These are phyloP conservation scores for Penicillium sp. DNA, from an alignment of 2,329 filamentous ascomycete genomes.

Conservation along the genomic window DNA sequence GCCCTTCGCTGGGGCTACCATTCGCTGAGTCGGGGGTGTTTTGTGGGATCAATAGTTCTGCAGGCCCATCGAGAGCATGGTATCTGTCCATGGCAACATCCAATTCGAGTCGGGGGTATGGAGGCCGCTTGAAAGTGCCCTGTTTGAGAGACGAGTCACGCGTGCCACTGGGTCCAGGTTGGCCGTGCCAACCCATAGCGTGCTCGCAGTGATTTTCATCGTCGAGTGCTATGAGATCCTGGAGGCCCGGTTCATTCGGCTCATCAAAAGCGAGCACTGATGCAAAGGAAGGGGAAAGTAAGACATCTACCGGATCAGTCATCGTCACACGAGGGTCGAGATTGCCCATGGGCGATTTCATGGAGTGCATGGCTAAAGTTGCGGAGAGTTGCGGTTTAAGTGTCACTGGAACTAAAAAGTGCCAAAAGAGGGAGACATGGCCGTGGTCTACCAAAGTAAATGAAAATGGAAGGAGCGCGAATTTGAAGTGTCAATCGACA, in stretches of 20 bases:
- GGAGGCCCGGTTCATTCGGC: neutral
- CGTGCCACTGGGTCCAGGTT: no score
- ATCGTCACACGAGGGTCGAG: constrained; percentile 20
- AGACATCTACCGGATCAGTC: constrained; percentile 5
- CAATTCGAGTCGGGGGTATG: constrained; percentile 19
- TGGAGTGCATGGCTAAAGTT: constrained; percentile 21
- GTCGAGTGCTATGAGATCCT: no score
- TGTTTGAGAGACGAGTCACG: no score
- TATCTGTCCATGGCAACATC: constrained; percentile 20
- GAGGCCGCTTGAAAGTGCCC: no score
- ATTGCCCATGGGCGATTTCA: constrained; percentile 18
- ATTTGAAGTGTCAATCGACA: no score
- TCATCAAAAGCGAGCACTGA: constrained; percentile 10
- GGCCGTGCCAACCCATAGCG: neutral
- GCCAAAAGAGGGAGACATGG: no score
- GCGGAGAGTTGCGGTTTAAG: no score
- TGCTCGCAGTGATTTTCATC: no score
- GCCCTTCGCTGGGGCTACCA: constrained; percentile 1
- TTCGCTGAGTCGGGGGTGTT: constrained; percentile 20
- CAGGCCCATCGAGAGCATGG: constrained; percentile 15
- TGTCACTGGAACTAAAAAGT: no score
- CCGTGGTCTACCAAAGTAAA: neutral
- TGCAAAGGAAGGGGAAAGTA: constrained; percentile 12
- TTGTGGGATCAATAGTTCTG: constrained; percentile 15
- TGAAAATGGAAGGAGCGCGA: neutral